A percentile compares a stretch with the other conserved stretches of the same genome.
Conservation (phyloP, 768 basidiomycete genomes). For the Phylloporus scabripes region DNA sequence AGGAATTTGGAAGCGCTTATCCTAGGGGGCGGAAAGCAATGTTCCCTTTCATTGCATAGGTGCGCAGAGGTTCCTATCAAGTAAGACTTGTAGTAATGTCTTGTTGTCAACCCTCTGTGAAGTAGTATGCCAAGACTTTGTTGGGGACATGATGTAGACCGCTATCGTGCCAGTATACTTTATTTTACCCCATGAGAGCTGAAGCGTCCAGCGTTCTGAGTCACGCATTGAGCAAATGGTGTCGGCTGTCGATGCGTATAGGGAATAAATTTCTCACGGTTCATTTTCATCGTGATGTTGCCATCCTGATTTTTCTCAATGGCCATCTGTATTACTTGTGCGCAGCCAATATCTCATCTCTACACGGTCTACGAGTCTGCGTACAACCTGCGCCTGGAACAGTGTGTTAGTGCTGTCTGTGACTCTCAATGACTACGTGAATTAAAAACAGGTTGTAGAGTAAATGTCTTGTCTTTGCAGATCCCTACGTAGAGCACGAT, state of each 20-base stretch:
- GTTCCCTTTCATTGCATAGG: conserved; percentile 54
- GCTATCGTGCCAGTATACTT: background rate
- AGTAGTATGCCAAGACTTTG: no score
- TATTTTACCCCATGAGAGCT: no score
- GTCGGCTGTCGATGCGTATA: no score
- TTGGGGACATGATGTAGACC: no score
- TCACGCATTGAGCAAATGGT: no score
- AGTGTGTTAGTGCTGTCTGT: conserved; percentile 56
- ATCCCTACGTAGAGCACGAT: conserved; percentile 87
- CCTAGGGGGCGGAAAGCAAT: conserved; percentile 70
- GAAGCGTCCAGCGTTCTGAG: no score
- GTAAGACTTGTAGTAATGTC: background rate
- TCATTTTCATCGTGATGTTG: no score
- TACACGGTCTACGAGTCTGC: conserved; percentile 81
- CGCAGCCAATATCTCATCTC: conserved; percentile 55
- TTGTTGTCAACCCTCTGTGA: background rate
- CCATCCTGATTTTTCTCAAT: conserved; percentile 31
- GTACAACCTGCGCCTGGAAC: conserved; percentile 74
- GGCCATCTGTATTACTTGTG: conserved; percentile 81
- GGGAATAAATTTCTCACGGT: background rate
- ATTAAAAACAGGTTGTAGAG: conserved; percentile 34
- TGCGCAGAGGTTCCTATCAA: background rate
- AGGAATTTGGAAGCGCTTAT: conserved; percentile 88
- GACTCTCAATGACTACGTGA: background rate
- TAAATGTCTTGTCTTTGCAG: conserved; percentile 63